A percentile compares a stretch with the other conserved stretches of the same genome.
These are phyloP conservation scores for Zygotorulaspora chibaensis DNA, from an alignment of 805 yeast genomes.

Conservation along the genomic window DNA sequence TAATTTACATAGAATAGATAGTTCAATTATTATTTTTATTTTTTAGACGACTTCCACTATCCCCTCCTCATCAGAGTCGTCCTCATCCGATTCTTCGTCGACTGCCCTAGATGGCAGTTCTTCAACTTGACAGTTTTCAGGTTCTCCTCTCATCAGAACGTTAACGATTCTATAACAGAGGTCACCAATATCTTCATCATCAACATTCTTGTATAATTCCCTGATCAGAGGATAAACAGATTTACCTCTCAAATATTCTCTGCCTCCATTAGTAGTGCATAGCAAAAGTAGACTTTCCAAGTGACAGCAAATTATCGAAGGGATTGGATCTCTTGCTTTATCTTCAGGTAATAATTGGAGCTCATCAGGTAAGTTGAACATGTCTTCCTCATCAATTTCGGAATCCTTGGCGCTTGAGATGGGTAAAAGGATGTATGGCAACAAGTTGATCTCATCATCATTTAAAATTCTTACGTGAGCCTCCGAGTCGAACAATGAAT, in stretches of 20 bases:
- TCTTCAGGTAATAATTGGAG: constrained; percentile 74
- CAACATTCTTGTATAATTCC: constrained; percentile 67
- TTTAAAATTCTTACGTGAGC: constrained; percentile 56
- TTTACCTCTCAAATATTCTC: constrained; percentile 75
- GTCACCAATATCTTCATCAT: constrained; percentile 51
- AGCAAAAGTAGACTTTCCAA: constrained; percentile 76
- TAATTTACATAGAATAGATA: neutral
- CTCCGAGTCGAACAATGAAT: constrained; percentile 75
- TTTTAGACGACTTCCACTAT: constrained; percentile 36
- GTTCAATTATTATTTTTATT: constrained; percentile 2
- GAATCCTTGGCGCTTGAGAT: constrained; percentile 68
- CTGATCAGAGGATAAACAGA: constrained; percentile 82
- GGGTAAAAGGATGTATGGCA: constrained; percentile 80
- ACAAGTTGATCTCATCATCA: constrained; percentile 61
- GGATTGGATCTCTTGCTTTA: constrained; percentile 69
- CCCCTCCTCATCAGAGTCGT: constrained; percentile 25
- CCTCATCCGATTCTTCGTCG: constrained; percentile 43
- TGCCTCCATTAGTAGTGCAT: constrained; percentile 66
- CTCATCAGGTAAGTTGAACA: constrained; percentile 83
- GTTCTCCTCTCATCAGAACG: constrained; percentile 89
- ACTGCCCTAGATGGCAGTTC: constrained; percentile 45
- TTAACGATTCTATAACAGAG: constrained; percentile 82
- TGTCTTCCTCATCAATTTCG: constrained; percentile 76
- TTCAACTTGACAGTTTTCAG: constrained; percentile 42
- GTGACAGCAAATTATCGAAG: constrained; percentile 61